These are phyloP conservation scores for Lactarius vividus DNA, from an alignment of 768 basidiomycete species.

Conservation along the genomic window DNA sequence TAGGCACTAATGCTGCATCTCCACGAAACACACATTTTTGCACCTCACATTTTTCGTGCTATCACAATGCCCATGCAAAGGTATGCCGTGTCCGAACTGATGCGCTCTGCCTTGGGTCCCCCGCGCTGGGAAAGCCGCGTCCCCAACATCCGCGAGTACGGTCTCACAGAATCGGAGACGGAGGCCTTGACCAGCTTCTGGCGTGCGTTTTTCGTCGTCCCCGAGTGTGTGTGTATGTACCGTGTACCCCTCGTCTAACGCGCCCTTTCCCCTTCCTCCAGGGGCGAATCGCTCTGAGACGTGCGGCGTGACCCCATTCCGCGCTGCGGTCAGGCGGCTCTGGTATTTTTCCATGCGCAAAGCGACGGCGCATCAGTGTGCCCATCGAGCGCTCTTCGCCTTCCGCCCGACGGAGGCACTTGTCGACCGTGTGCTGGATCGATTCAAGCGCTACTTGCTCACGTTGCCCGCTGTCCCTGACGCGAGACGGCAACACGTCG, in stretches of 20 bases:
- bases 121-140: not conserved
- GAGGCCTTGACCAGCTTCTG: not conserved
- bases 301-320: not conserved
- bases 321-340: not conserved
- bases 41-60: not conserved
- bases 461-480: not conserved
- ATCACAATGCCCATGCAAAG: not conserved
- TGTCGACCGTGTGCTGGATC: not conserved
- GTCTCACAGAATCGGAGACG: constrained; percentile 1
- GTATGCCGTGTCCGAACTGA: not conserved
- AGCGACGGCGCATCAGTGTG: not conserved
- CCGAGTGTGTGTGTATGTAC: too few species aligned
- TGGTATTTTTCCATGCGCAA: constrained; percentile 6
- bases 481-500: not conserved
- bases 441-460: not conserved
- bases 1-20: not conserved
- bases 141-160: not conserved
- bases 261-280: not conserved
- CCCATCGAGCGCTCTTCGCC: not conserved
- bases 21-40: not conserved
- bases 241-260: not conserved
- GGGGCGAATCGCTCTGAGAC: not conserved
- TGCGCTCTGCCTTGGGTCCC: not conserved
- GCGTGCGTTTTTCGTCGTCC: not conserved
- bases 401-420: constrained; percentile 2